A percentile compares a stretch with the other conserved stretches of the same genome.
Evolutionary conservation across 2,329 filamentous ascomycete species (phyloP).

Genomic region (Leptosphaerulina australis): DNA sequence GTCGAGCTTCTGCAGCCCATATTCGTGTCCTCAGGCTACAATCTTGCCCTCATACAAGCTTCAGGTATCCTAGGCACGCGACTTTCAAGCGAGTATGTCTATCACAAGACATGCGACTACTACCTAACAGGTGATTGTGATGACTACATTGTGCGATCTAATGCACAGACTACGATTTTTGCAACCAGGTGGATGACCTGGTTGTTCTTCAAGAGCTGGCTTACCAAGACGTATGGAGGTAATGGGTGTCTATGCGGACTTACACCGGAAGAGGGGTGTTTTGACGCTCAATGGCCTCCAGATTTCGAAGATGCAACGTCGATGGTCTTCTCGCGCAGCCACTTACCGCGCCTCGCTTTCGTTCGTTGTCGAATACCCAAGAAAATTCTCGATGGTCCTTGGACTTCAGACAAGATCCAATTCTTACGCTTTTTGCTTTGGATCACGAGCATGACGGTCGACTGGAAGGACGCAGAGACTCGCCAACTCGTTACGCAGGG

Average conservation of each 20-base stretch:
- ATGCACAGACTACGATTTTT: slow-evolving; percentile 36
- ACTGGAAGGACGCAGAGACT: slow-evolving; percentile 33
- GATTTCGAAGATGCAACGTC: slow-evolving; percentile 35
- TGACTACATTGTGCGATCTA: slow-evolving; percentile 20
- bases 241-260: slow-evolving; percentile 39
- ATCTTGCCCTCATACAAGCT: slow-evolving; percentile 49
- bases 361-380: slow-evolving; percentile 39
- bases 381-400: slow-evolving; percentile 38
- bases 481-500: slow-evolving; percentile 23
- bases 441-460: slow-evolving; percentile 40
- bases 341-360: slow-evolving; percentile 34
- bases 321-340: slow-evolving; percentile 40
- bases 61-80: slow-evolving; percentile 50
- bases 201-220: slow-evolving; percentile 38
- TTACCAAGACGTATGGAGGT: slow-evolving; percentile 23
- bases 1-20: slow-evolving; percentile 60
- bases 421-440: slow-evolving; percentile 42
- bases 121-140: slow-evolving; percentile 25
- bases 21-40: slow-evolving; percentile 54
- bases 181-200: slow-evolving; percentile 44
- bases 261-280: slow-evolving; percentile 31
- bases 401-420: slow-evolving; percentile 36
- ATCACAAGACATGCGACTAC: slow-evolving; percentile 32
- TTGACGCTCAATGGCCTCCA: slow-evolving; percentile 40
- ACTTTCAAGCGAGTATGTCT: slow-evolving; percentile 36